Conservation (phyloP, 2,329 filamentous ascomycete genomes). For the Chalaropsis ovoidea region DNA sequence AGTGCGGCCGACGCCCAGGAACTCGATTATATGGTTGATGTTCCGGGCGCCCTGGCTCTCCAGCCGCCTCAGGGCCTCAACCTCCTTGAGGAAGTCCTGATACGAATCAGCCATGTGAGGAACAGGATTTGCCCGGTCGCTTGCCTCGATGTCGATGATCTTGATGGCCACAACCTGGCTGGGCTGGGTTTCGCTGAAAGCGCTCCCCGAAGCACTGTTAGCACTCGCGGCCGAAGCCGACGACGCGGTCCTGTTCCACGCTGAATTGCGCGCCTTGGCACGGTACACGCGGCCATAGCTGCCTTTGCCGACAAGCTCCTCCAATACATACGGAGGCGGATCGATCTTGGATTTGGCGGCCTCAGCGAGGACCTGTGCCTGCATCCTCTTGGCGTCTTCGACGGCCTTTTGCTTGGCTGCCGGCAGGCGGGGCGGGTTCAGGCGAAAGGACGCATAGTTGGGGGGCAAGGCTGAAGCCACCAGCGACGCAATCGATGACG, state of each 20-base stretch:
- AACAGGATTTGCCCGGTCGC: slow-evolving; percentile 49
- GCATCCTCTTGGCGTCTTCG: slow-evolving; percentile 62
- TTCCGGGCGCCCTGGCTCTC: slow-evolving; percentile 66
- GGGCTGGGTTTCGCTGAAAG: slow-evolving; percentile 29
- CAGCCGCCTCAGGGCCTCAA: slow-evolving; percentile 59
- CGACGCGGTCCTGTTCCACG: slow-evolving; percentile 27
- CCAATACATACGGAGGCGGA: slow-evolving; percentile 55
- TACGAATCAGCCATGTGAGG: slow-evolving; percentile 57
- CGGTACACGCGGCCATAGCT: slow-evolving; percentile 67
- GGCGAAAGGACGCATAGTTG: neutral
- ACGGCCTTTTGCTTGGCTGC: slow-evolving; percentile 50
- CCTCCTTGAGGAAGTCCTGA: slow-evolving; percentile 59
- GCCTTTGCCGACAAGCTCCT: slow-evolving; percentile 65
- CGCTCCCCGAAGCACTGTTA: too few relatives aligned
- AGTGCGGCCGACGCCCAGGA: slow-evolving; percentile 63
- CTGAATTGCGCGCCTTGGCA: slow-evolving; percentile 33
- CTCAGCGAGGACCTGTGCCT: slow-evolving; percentile 51
- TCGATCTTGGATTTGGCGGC: slow-evolving; percentile 50
- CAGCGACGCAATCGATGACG: neutral
- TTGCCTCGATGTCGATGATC: slow-evolving; percentile 74
- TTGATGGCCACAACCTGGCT: slow-evolving; percentile 60
- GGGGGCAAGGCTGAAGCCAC: slow-evolving; percentile 3
- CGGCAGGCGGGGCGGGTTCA: slow-evolving; percentile 33
- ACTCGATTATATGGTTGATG: slow-evolving; percentile 72
- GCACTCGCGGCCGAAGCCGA: neutral